phyloP scores from a whole-genome alignment of 1,284 basidiomycete genomes.

The Phaffia rhodozyma region DNA sequence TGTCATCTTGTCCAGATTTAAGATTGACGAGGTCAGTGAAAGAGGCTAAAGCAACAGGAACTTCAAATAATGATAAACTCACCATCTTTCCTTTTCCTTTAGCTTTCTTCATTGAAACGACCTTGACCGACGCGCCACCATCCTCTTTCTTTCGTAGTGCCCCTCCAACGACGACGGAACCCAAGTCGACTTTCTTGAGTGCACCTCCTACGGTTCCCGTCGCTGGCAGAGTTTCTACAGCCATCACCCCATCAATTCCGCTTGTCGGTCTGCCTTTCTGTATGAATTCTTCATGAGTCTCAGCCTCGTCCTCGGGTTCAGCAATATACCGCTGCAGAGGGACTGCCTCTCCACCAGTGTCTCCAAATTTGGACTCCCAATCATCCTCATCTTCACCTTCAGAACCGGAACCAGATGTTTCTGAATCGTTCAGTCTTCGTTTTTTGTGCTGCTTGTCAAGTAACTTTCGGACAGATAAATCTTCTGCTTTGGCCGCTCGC shows the following conservation, averaged over 20 bases:
- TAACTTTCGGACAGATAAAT: conserved; percentile 46
- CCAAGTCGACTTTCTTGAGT: no score
- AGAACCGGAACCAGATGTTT: conserved; percentile 14
- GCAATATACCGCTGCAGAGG: background rate
- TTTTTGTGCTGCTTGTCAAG: conserved; percentile 38
- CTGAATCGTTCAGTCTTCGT: conserved; percentile 13
- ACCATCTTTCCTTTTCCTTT: conserved; percentile 14
- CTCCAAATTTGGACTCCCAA: conserved; percentile 24
- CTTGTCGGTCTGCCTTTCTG: background rate
- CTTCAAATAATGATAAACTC: background rate
- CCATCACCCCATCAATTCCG: conserved; percentile 4
- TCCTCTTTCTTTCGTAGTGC: conserved; percentile 12
- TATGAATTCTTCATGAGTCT: background rate
- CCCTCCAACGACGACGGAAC: conserved; percentile 3
- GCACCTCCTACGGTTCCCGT: background rate
- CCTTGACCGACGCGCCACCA: background rate
- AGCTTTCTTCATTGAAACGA: background rate
- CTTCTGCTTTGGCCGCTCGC: conserved; percentile 47
- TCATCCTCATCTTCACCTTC: conserved; percentile 36
- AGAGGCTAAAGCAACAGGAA: background rate
- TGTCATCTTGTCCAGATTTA: background rate
- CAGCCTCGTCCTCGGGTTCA: conserved; percentile 13
- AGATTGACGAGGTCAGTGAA: background rate
- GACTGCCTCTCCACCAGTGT: conserved; percentile 2
- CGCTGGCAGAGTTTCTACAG: background rate